Percentiles rank a stretch among this genome's conserved stretches.
Conservation (phyloP, 768 basidiomycete species). For the Hemileccinum rubropunctum region DNA sequence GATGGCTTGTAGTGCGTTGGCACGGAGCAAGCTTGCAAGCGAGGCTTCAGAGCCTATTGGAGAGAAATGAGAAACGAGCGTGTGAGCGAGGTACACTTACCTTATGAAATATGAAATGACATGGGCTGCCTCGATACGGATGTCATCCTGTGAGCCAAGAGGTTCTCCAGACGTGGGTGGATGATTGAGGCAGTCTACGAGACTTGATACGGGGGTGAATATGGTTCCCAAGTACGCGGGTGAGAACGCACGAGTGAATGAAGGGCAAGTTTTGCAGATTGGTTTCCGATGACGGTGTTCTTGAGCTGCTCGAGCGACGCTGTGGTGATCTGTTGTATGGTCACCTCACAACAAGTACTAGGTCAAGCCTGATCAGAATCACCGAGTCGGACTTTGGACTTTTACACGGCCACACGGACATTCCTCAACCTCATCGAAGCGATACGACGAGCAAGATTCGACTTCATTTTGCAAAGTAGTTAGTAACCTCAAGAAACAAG, state of each 20-base stretch:
- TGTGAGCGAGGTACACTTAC: conserved; percentile 28
- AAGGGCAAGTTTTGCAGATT: conserved; percentile 14
- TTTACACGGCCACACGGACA: no score
- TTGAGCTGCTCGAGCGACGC: no score
- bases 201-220: conserved; percentile 34
- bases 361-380: no score
- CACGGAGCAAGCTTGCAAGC: conserved; percentile 52
- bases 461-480: no score
- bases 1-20: conserved; percentile 57
- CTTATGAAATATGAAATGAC: conserved; percentile 72
- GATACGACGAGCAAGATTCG: no score
- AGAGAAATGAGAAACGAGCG: neutral
- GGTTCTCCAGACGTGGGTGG: conserved; percentile 32
- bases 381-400: no score
- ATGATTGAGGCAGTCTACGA: conserved; percentile 59
- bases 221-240: conserved; percentile 28
- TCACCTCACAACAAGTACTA: no score
- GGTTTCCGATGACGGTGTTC: no score
- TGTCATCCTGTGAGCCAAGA: conserved; percentile 43
- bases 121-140: conserved; percentile 72
- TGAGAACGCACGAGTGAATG: no score
- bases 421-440: no score
- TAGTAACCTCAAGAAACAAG: no score
- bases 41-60: conserved; percentile 58
- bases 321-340: no score